Evolutionary conservation across 805 yeast species (phyloP).

Genomic region (Wickerhamomyces queroliae): DNA sequence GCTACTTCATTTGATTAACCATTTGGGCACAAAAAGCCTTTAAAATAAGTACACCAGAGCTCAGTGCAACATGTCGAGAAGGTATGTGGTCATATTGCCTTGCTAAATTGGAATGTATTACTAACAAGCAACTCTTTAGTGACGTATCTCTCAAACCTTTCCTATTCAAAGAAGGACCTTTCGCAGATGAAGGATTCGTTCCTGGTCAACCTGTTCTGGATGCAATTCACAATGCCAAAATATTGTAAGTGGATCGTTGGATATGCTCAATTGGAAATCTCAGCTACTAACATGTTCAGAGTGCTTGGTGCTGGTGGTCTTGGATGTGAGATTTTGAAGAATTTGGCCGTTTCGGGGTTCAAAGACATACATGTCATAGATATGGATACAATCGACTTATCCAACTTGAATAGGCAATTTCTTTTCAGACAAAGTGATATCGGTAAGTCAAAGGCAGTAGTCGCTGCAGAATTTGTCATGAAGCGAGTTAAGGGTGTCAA

Average conservation of each 20-base stretch:
- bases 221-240: slow-evolving; percentile 21
- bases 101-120: neutral
- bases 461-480: slow-evolving; percentile 62
- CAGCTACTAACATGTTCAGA: slow-evolving; percentile 8
- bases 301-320: slow-evolving; percentile 94
- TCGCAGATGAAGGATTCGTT: slow-evolving; percentile 28
- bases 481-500: slow-evolving; percentile 36
- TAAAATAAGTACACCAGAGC: neutral
- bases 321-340: slow-evolving; percentile 85
- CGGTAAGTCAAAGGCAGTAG: slow-evolving; percentile 74
- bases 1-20: neutral
- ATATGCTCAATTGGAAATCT: neutral
- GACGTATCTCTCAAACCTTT: slow-evolving; percentile 15
- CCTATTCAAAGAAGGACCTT: slow-evolving; percentile 26
- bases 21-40: neutral
- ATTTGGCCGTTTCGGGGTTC: slow-evolving; percentile 65
- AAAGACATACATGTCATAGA: slow-evolving; percentile 83
- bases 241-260: slow-evolving; percentile 22
- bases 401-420: slow-evolving; percentile 89
- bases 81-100: neutral
- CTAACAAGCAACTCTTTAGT: slow-evolving; percentile 5
- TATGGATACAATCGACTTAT: slow-evolving; percentile 86
- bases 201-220: slow-evolving; percentile 25
- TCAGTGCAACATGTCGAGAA: slow-evolving; percentile 1
- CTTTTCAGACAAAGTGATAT: slow-evolving; percentile 77